Percentiles rank a stretch among this genome's conserved stretches.
Conservation (phyloP, 2,329 filamentous ascomycete genomes). For the Sporothrix humicola region DNA sequence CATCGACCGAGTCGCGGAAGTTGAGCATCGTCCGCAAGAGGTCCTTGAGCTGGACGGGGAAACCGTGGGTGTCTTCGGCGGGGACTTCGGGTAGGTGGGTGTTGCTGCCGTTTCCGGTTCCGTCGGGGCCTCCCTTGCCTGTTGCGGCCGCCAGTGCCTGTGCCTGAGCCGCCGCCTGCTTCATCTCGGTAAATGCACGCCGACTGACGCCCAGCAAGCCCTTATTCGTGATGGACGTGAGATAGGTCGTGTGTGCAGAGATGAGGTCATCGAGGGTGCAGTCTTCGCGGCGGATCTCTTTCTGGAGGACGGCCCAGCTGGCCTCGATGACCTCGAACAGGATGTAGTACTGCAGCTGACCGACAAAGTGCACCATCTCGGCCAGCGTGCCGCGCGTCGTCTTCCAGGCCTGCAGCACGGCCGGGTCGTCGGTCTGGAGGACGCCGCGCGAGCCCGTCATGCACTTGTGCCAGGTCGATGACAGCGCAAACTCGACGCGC, state of each 20-base stretch:
- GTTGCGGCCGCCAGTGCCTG: constrained; percentile 66
- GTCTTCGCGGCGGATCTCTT: constrained; percentile 76
- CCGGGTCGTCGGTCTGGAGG: constrained; percentile 72
- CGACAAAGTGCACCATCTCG: constrained; percentile 98
- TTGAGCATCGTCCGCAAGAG: constrained; percentile 91
- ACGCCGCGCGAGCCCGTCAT: constrained; percentile 96
- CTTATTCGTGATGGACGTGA: constrained; percentile 94
- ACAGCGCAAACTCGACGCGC: constrained; percentile 91
- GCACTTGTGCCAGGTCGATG: constrained; percentile 89
- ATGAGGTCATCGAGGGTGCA: constrained; percentile 96
- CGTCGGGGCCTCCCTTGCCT: constrained; percentile 31
- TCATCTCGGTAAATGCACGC: constrained; percentile 48
- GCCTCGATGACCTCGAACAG: constrained; percentile 98
- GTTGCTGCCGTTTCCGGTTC: constrained; percentile 41
- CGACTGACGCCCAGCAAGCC: constrained; percentile 80
- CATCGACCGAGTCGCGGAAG: constrained; percentile 92
- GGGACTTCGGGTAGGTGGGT: constrained; percentile 48
- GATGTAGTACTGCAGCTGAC: constrained; percentile 97
- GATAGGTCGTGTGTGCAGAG: constrained; percentile 85
- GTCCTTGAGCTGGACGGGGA: constrained; percentile 89
- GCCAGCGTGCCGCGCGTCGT: constrained; percentile 84
- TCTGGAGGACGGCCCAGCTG: constrained; percentile 89
- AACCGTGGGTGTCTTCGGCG: constrained; percentile 73
- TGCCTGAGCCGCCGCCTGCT: constrained; percentile 44
- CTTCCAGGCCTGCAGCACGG: constrained; percentile 84